Evolutionary conservation across 176 grass and related monocot species (phyloP).

Genomic region (Ampelocalamus luodianensis): DNA sequence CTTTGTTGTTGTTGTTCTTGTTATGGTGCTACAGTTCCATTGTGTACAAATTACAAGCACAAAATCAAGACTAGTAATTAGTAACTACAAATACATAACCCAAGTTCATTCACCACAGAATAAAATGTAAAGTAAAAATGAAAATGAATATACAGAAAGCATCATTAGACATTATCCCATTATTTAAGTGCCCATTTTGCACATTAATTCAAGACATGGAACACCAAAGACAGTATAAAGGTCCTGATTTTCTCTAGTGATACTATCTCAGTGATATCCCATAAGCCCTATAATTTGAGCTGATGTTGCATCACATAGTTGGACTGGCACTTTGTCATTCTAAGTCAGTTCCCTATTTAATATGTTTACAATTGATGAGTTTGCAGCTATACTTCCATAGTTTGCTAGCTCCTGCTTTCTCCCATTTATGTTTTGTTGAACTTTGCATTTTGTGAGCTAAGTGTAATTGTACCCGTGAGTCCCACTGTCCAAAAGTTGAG

Average conservation of each 20-base stretch:
- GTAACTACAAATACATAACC: conserved; percentile 27
- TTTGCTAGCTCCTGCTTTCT: background rate
- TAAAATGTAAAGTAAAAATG: conserved; percentile 8
- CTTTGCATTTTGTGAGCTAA: background rate
- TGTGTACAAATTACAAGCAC: conserved; percentile 22
- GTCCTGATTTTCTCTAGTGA: conserved; percentile 20
- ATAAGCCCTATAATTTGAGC: background rate
- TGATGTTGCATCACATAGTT: background rate
- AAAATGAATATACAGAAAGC: conserved; percentile 16
- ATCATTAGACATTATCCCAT: conserved; percentile 20
- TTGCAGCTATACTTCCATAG: background rate
- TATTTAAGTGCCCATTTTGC: conserved; percentile 13
- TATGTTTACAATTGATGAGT: background rate
- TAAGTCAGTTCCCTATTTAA: background rate
- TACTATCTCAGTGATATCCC: background rate
- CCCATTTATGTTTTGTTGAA: background rate
- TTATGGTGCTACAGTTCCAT: background rate
- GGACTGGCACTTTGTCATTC: background rate
- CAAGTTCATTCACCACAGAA: background rate
- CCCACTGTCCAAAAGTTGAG: background rate
- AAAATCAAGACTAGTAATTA: conserved; percentile 5
- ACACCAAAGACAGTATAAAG: background rate
- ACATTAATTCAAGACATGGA: conserved; percentile 19
- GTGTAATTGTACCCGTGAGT: background rate
- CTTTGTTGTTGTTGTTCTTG: no score